Evolutionary conservation across 2,329 filamentous ascomycete genomes (phyloP).

Genomic region (Diaporthe amygdali): DNA sequence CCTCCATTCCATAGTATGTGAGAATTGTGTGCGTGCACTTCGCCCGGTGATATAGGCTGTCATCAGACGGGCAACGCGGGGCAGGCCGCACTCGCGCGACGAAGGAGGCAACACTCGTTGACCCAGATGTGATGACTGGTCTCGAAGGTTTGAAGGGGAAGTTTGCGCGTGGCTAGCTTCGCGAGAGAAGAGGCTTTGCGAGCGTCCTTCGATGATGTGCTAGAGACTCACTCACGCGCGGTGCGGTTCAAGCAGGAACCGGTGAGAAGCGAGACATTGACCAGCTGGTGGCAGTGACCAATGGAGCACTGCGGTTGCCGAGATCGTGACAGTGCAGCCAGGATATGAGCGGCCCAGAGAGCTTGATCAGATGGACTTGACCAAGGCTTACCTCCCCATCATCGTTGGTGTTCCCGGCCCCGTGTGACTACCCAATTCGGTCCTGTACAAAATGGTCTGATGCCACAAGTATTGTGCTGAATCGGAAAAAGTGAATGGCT

Average conservation of each 20-base stretch:
- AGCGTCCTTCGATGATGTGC: not conserved
- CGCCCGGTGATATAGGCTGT: not conserved
- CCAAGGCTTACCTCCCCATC: not conserved
- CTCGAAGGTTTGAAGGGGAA: not conserved
- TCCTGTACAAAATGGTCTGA: not conserved
- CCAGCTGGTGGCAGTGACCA: not conserved
- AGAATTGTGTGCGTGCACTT: not conserved
- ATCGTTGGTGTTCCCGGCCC: not conserved
- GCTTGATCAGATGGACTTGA: not conserved
- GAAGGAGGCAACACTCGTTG: slow-evolving; percentile 20
- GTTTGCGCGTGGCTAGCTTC: not conserved
- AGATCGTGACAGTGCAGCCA: not conserved
- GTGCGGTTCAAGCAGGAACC: not conserved
- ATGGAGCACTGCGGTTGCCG: no score
- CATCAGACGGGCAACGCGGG: not conserved
- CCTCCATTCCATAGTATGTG: not conserved
- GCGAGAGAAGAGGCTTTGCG: not conserved
- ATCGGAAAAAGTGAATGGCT: not conserved
- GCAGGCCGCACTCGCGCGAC: not conserved
- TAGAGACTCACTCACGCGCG: slow-evolving; percentile 6
- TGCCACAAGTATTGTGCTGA: not conserved
- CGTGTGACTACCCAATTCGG: not conserved
- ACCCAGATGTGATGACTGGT: not conserved
- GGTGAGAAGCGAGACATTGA: not conserved
- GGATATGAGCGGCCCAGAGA: not conserved